phyloP scores from a whole-genome alignment of 208 protist species.

The Wallacemonas sp. region DNA sequence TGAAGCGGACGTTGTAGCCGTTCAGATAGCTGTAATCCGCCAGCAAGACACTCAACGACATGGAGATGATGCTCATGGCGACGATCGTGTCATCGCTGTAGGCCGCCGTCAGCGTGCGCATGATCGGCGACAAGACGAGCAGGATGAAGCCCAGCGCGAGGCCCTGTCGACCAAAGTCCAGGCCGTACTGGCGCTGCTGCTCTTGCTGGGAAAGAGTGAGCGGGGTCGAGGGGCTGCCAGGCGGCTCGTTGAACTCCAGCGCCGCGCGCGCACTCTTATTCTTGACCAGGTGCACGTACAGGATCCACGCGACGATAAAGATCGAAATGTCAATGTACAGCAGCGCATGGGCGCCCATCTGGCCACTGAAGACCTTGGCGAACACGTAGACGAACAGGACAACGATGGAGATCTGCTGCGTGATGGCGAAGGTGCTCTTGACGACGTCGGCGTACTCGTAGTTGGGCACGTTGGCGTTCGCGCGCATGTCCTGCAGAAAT shows the following conservation, averaged over 20 bases:
- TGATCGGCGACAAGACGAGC: constrained; percentile 72
- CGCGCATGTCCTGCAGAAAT: constrained; percentile 78
- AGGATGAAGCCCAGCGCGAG: constrained; percentile 59
- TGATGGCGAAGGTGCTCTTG: constrained; percentile 78
- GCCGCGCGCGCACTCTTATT: constrained; percentile 13
- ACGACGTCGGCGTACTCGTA: constrained; percentile 82
- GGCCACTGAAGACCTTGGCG: constrained; percentile 42
- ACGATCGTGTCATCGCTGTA: constrained; percentile 93
- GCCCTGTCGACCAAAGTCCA: constrained; percentile 51
- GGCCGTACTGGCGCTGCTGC: constrained; percentile 22
- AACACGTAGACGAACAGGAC: constrained; percentile 86
- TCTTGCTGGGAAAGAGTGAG: neutral
- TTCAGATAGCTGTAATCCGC: constrained; percentile 90
- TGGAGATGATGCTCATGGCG: constrained; percentile 73
- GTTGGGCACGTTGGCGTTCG: constrained; percentile 77
- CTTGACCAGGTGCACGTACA: constrained; percentile 39
- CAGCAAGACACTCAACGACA: constrained; percentile 76
- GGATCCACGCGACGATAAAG: constrained; percentile 33
- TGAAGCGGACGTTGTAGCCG: constrained; percentile 61
- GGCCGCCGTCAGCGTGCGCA: constrained; percentile 82
- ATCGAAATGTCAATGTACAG: constrained; percentile 56
- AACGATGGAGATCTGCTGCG: constrained; percentile 87
- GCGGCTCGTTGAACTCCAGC: neutral
- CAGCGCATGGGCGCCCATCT: constrained; percentile 41
- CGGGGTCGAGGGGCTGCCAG: neutral